These are phyloP conservation scores for Pseudozyma flocculosa DNA, from an alignment of 1,284 basidiomycete genomes.

Conservation along the genomic window DNA sequence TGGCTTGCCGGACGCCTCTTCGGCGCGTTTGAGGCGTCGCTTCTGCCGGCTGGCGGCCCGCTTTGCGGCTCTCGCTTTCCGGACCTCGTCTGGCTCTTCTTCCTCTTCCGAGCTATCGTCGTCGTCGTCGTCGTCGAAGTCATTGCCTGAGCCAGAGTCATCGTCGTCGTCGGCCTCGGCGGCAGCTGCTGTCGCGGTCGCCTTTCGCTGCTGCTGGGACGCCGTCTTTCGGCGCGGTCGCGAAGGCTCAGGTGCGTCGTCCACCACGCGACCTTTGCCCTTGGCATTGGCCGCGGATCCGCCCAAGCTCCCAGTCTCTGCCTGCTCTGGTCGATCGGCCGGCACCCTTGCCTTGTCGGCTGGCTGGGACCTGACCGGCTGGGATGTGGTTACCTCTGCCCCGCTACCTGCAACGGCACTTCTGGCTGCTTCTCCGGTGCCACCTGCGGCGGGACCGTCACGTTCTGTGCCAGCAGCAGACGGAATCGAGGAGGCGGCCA, in stretches of 20 bases:
- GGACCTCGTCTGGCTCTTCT: slow-evolving; percentile 7
- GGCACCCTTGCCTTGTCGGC: no score
- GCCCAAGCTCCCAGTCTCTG: no score
- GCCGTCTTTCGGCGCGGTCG: not conserved
- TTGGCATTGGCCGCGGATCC: slow-evolving; percentile 4
- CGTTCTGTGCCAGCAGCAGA: no score
- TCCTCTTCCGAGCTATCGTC: not conserved
- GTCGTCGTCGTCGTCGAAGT: slow-evolving; percentile 3
- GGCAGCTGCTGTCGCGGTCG: not conserved
- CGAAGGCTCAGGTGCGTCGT: not conserved
- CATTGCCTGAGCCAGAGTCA: not conserved
- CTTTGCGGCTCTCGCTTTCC: slow-evolving; percentile 8
- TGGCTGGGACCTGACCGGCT: no score
- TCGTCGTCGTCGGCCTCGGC: not conserved
- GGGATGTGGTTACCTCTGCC: no score
- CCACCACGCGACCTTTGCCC: slow-evolving; percentile 9
- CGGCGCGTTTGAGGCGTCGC: slow-evolving; percentile 33
- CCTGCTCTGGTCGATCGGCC: no score
- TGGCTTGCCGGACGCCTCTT: slow-evolving; percentile 25
- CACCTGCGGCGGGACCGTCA: no score
- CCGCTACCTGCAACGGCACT: no score
- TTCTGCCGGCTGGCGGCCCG: slow-evolving; percentile 12
- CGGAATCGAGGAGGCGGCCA: not conserved
- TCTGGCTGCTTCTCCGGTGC: no score
- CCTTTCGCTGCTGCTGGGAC: not conserved